Percentiles rank a stretch among this genome's conserved stretches.
phyloP scores from a whole-genome alignment of 2,329 filamentous ascomycete genomes.

The Microcyclospora tardicrescens region DNA sequence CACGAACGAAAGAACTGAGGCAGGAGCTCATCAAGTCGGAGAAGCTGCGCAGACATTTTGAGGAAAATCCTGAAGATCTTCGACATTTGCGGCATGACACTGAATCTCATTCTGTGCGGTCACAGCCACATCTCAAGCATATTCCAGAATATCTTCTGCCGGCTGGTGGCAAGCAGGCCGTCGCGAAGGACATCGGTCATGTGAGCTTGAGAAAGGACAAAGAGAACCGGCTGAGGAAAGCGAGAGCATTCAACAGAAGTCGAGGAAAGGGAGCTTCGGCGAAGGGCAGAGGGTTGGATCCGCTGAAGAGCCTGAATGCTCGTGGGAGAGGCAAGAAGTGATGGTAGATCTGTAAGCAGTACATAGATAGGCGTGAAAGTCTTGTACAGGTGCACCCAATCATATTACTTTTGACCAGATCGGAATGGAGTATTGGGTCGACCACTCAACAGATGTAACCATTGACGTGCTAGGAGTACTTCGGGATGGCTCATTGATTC shows the following conservation, averaged over 20 bases:
- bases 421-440: too few relatives aligned
- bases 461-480: too few relatives aligned
- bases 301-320: slow-evolving; percentile 72
- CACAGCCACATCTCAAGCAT: slow-evolving; percentile 83
- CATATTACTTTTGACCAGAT: too few relatives aligned
- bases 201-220: slow-evolving; percentile 48
- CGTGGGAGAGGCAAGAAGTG: slow-evolving; percentile 23
- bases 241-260: slow-evolving; percentile 28
- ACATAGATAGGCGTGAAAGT: too few relatives aligned
- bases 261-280: slow-evolving; percentile 40
- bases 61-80: slow-evolving; percentile 87
- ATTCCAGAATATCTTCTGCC: slow-evolving; percentile 90
- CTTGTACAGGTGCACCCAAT: too few relatives aligned
- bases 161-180: slow-evolving; percentile 52
- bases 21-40: slow-evolving; percentile 88
- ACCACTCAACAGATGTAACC: too few relatives aligned
- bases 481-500: too few relatives aligned
- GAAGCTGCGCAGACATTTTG: slow-evolving; percentile 88
- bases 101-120: slow-evolving; percentile 68
- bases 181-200: slow-evolving; percentile 57
- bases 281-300: slow-evolving; percentile 59
- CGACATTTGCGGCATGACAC: slow-evolving; percentile 80
- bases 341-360: background rate
- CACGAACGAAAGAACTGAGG: slow-evolving; percentile 72
- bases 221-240: slow-evolving; percentile 37